A percentile compares a stretch with the other conserved stretches of the same genome.
These are phyloP conservation scores for Coccomyxa sp. DNA, from an alignment of 139 green algal genomes.

Conservation along the genomic window DNA sequence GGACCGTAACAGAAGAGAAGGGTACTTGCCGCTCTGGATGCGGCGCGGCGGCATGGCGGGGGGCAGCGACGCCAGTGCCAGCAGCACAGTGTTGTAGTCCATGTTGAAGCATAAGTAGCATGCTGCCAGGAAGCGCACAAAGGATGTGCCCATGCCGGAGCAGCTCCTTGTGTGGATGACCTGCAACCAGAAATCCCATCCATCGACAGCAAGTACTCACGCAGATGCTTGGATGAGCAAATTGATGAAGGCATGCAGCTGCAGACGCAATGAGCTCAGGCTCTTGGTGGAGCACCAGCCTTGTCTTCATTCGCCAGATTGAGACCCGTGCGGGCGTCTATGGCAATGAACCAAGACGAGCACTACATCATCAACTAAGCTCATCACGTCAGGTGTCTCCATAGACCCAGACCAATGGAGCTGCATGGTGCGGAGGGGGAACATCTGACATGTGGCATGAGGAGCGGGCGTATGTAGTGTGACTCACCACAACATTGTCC, in stretches of 20 bases:
- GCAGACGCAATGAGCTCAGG: too few relatives aligned
- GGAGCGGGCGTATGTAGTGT: background rate
- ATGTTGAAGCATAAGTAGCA: constrained; percentile 25
- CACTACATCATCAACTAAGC: background rate
- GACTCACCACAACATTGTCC: constrained; percentile 30
- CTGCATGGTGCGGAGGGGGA: background rate
- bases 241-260: too few relatives aligned
- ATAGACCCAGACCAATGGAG: background rate
- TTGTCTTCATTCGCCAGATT: too few relatives aligned
- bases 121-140: constrained; percentile 30
- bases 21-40: too few relatives aligned
- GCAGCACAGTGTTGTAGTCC: constrained; percentile 8
- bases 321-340: too few relatives aligned
- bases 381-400: background rate
- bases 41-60: background rate
- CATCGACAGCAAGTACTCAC: background rate
- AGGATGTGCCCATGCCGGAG: constrained; percentile 18
- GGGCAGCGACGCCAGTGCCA: constrained; percentile 19
- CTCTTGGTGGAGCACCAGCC: too few relatives aligned
- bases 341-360: background rate
- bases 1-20: too few relatives aligned
- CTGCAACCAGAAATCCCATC: constrained; percentile 5
- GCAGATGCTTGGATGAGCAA: too few relatives aligned
- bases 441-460: background rate
- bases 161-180: constrained; percentile 29